Base-by-base conservation (phyloP, 345 rosid genomes). In the Triadica sebifera region DNA sequence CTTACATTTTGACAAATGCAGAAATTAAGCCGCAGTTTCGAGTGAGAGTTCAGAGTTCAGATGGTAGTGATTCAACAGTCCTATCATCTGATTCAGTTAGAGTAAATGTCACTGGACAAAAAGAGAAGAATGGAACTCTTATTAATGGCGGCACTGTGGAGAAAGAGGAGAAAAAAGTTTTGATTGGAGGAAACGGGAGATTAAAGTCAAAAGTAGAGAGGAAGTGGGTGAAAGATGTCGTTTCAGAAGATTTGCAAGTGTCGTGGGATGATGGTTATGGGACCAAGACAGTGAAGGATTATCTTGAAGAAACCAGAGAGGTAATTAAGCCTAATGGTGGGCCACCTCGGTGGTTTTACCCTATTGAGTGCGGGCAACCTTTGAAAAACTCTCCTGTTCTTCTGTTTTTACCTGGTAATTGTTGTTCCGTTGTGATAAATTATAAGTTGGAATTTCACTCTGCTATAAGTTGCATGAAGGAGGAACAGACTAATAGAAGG, bases 191-290 rank as follows among this genome's bases (percentile, higher is more conserved):
- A 72, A 78, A 86, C 73, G 81, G 81, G 70, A 81, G 78, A 22
- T 63, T 73, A 24, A 79, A 81, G 43, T 47, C 74, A 49, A 72
- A 65, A 50, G 58, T 29, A 22, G 81, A 67, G 80, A 78, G 69
- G 65, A 81, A 59, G 74, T 19, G 64, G 69, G 77, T 57, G 63
- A 78, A 76, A 68, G 82, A 86, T 38, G 84, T 4, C 59, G 74
- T 75, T 74, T 65, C 81, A 5, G 65, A 81, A 24, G 81, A 78
- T 52, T 73, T 94, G 83, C 86, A 87, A 75, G 76, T 82, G 59
- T 78, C 87, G 69, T 94, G 98, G 98, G 92, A 94, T 76, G 97
- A 94, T 86, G 98, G 94, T 19, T 94, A 87, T 70, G 89, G 94
- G 38, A 80, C 85, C 19, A 81, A 49, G 46, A 85, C 84, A 17